A percentile compares a stretch with the other conserved stretches of the same genome.
These are phyloP conservation scores for Oryza australiensis DNA, from an alignment of 176 grass and related monocot genomes.

Conservation along the genomic window DNA sequence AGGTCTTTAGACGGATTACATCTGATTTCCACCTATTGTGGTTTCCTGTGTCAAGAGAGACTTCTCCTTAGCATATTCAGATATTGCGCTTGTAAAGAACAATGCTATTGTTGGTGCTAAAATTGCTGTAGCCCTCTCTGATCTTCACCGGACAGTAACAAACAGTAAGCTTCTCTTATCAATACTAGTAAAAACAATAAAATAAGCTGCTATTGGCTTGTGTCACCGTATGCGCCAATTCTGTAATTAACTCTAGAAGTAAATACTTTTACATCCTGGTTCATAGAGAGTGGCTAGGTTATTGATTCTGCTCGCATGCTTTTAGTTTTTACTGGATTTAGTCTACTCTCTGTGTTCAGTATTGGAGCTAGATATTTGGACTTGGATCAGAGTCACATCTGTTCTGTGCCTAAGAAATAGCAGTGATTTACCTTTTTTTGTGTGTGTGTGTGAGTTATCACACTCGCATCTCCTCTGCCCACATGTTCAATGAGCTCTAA, in stretches of 20 bases:
- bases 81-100: slow-evolving; percentile 96
- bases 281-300: background rate
- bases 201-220: background rate
- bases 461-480: background rate
- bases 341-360: background rate
- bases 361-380: background rate
- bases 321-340: background rate
- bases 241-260: background rate
- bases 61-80: slow-evolving; percentile 60
- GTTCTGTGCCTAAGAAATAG: no score
- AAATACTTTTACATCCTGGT: background rate
- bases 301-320: background rate
- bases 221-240: background rate
- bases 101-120: slow-evolving; percentile 78
- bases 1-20: background rate
- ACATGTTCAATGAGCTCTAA: background rate
- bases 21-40: background rate
- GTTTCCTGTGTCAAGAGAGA: background rate
- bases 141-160: slow-evolving; percentile 42
- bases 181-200: background rate
- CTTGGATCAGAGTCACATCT: no score
- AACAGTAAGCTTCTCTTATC: slow-evolving; percentile 32
- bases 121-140: slow-evolving; percentile 72
- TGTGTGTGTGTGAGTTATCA: background rate
- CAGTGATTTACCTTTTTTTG: no score